These are phyloP conservation scores for Haplographium delicatum DNA, from an alignment of 495 filamentous ascomycete species.

Conservation along the genomic window DNA sequence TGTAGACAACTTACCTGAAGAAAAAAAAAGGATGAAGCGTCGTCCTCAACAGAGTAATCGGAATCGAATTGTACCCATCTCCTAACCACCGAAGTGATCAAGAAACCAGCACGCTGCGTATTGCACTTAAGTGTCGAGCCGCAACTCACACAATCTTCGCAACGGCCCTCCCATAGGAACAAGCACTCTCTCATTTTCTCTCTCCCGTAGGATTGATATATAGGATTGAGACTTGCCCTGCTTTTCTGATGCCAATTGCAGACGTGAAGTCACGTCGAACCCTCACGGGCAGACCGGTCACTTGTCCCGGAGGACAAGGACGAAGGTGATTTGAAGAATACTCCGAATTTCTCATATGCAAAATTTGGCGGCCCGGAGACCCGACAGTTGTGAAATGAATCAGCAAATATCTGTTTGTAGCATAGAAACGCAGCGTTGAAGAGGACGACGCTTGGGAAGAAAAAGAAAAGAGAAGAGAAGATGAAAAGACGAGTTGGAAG, in stretches of 20 bases:
- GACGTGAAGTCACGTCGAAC: slow-evolving; percentile 86
- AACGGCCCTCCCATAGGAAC: slow-evolving; percentile 81
- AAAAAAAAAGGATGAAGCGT: slow-evolving; percentile 57
- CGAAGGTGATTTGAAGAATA: slow-evolving; percentile 72
- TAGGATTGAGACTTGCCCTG: slow-evolving; percentile 48
- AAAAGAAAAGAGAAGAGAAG: slow-evolving; percentile 35
- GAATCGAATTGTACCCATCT: slow-evolving; percentile 92
- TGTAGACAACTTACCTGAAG: slow-evolving; percentile 51
- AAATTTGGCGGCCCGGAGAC: slow-evolving; percentile 29
- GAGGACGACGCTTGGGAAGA: slow-evolving; percentile 73
- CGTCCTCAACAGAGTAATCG: slow-evolving; percentile 90
- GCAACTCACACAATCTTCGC: slow-evolving; percentile 79
- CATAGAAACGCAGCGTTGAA: slow-evolving; percentile 99
- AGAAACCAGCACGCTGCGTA: slow-evolving; percentile 79
- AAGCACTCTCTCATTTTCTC: slow-evolving; percentile 32
- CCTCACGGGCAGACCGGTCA: slow-evolving; percentile 75
- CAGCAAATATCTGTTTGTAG: slow-evolving; percentile 71
- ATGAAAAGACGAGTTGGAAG: not conserved
- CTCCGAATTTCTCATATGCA: slow-evolving; percentile 99
- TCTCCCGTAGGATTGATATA: slow-evolving; percentile 30
- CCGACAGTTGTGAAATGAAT: slow-evolving; percentile 23
- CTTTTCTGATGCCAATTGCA: slow-evolving; percentile 99
- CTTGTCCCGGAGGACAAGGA: slow-evolving; percentile 36
- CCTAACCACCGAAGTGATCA: slow-evolving; percentile 31
- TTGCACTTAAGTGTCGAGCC: slow-evolving; percentile 93